Conservation (phyloP, 2,329 filamentous ascomycete genomes). For the Zasmidium citrigriseum region DNA sequence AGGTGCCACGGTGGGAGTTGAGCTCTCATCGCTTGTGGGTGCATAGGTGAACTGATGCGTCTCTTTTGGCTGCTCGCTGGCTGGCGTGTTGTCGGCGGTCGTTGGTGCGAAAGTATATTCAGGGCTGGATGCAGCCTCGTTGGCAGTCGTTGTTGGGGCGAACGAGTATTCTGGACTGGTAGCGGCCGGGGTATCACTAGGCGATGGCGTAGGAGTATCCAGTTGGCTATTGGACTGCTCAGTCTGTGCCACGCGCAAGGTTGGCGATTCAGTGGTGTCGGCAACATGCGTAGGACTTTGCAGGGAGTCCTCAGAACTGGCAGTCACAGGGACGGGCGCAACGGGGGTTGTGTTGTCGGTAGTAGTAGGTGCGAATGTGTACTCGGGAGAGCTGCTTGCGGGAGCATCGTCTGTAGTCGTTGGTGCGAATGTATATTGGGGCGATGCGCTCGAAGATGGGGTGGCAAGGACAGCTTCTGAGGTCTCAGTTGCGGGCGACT, state of each 20-base stretch:
- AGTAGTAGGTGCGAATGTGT: slow-evolving; percentile 8
- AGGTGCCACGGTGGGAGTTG: neutral
- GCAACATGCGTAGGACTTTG: slow-evolving; percentile 1
- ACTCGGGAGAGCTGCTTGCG: slow-evolving; percentile 4
- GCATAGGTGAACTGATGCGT: neutral
- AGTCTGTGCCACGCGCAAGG: neutral
- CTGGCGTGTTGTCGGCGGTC: neutral
- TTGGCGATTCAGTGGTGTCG: neutral
- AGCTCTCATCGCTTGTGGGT: slow-evolving; percentile 3
- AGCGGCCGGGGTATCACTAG: neutral
- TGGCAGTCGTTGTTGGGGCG: neutral
- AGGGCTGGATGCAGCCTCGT: neutral
- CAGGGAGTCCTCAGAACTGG: neutral
- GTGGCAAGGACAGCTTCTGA: neutral
- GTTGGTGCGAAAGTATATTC: neutral
- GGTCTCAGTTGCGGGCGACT: neutral
- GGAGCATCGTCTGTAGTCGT: neutral
- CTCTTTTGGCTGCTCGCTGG: neutral
- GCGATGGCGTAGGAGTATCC: neutral
- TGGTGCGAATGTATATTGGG: neutral
- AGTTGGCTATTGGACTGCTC: neutral
- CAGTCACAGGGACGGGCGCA: neutral
- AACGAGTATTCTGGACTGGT: neutral
- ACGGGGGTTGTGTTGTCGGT: neutral
- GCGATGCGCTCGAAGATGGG: neutral